Conservation (phyloP, 805 yeast species). For the Candida nitratophila region DNA sequence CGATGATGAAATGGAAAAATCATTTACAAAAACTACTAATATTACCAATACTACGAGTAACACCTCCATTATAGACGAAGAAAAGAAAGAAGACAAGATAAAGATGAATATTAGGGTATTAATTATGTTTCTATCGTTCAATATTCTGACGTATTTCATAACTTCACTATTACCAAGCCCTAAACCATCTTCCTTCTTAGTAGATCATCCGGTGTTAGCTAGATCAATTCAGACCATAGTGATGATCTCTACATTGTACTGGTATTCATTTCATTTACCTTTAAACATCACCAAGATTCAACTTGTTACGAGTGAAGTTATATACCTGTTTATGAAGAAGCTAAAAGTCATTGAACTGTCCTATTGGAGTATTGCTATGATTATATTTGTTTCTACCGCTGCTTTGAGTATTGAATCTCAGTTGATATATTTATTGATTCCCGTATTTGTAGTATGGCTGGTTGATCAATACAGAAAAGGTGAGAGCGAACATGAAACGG, state of each 20-base stretch:
- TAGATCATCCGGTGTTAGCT: background rate
- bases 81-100: background rate
- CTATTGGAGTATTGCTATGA: conserved; percentile 1
- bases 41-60: too few relatives aligned
- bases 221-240: background rate
- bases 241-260: background rate
- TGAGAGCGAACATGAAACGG: background rate
- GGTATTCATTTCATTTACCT: background rate
- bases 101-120: background rate
- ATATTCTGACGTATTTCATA: background rate
- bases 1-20: background rate
- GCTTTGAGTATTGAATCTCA: background rate
- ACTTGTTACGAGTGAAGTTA: background rate
- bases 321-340: background rate
- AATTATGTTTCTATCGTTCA: background rate
- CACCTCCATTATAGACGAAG: too few relatives aligned
- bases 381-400: background rate
- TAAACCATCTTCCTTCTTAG: background rate
- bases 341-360: background rate
- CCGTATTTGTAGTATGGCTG: background rate
- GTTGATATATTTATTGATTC: background rate
- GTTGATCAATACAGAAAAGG: background rate
- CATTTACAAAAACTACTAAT: too few relatives aligned
- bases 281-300: background rate
- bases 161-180: background rate